phyloP scores from a whole-genome alignment of 805 yeast genomes.

The Metschnikowia noctiluminum region DNA sequence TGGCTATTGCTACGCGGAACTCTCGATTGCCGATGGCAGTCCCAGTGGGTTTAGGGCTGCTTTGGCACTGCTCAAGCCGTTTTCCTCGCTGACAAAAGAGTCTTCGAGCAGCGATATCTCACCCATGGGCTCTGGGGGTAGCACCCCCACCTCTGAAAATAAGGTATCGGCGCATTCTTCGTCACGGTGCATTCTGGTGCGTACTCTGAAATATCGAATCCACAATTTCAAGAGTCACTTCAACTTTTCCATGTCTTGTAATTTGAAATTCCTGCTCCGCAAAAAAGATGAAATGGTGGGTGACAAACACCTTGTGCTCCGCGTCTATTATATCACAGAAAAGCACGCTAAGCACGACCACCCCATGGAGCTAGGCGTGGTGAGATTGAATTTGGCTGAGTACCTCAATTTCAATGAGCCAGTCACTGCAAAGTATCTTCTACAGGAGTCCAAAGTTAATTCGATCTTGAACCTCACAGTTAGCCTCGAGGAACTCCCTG shows the following conservation, averaged over 20 bases:
- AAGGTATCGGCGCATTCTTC: conserved; percentile 5
- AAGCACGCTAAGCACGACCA: conserved; percentile 21
- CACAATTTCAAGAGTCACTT: conserved; percentile 40
- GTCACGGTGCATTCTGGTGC: conserved; percentile 25
- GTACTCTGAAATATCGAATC: conserved; percentile 31
- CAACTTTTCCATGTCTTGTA: conserved; percentile 32
- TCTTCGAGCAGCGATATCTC: background rate
- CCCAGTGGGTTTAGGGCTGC: conserved; percentile 14
- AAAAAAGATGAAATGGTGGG: conserved; percentile 36
- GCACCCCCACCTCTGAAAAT: background rate
- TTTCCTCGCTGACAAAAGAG: conserved; percentile 8
- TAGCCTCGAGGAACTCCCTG: conserved; percentile 43
- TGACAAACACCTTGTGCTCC: conserved; percentile 41
- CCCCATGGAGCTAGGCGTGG: conserved; percentile 55
- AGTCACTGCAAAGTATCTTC: conserved; percentile 58
- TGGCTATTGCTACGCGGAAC: conserved; percentile 64
- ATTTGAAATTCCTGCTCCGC: conserved; percentile 40
- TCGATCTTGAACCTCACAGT: conserved; percentile 67
- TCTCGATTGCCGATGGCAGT: conserved; percentile 54
- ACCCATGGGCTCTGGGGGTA: background rate
- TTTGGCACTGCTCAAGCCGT: conserved; percentile 14
- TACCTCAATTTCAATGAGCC: conserved; percentile 56
- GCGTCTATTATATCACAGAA: conserved; percentile 33
- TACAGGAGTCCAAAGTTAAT: conserved; percentile 78
- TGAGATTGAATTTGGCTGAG: conserved; percentile 69